phyloP scores from a whole-genome alignment of 2,329 filamentous ascomycete species.

The Bipolaris cookei region DNA sequence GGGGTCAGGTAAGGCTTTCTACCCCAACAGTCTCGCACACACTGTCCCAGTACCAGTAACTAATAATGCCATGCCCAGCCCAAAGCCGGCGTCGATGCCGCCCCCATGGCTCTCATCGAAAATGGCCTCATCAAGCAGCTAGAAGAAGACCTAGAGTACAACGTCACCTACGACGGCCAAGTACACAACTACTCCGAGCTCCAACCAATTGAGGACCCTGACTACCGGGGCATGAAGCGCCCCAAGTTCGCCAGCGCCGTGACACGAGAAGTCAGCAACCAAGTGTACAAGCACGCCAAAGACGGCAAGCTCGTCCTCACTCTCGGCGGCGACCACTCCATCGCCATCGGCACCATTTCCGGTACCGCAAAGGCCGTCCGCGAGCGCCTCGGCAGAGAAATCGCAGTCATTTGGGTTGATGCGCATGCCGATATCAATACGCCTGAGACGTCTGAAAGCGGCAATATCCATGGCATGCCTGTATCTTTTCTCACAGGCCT shows the following conservation, averaged over 20 bases:
- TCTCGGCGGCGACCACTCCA: slow-evolving; percentile 93
- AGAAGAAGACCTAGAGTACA: slow-evolving; percentile 84
- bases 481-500: slow-evolving; percentile 89
- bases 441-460: slow-evolving; percentile 85
- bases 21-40: neutral
- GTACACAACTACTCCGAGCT: slow-evolving; percentile 84
- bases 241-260: slow-evolving; percentile 84
- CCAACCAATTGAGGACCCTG: slow-evolving; percentile 73
- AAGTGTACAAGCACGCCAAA: slow-evolving; percentile 86
- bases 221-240: slow-evolving; percentile 93
- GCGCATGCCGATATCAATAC: slow-evolving; percentile 98
- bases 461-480: slow-evolving; percentile 98
- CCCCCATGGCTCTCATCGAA: slow-evolving; percentile 85
- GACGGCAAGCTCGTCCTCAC: slow-evolving; percentile 88
- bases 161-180: slow-evolving; percentile 79
- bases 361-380: slow-evolving; percentile 85
- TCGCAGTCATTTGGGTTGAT: slow-evolving; percentile 98
- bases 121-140: slow-evolving; percentile 85
- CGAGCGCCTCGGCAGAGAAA: slow-evolving; percentile 80
- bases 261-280: slow-evolving; percentile 76
- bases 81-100: slow-evolving; percentile 90
- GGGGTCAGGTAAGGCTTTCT: slow-evolving; percentile 75
- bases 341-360: slow-evolving; percentile 91
- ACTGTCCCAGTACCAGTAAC: neutral
- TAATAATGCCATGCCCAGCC: slow-evolving; percentile 59